Evolutionary conservation across 495 filamentous ascomycete species (phyloP), one percentile per base, ranked within the genome.

Genomic region (Neurospora terricola): DNA sequence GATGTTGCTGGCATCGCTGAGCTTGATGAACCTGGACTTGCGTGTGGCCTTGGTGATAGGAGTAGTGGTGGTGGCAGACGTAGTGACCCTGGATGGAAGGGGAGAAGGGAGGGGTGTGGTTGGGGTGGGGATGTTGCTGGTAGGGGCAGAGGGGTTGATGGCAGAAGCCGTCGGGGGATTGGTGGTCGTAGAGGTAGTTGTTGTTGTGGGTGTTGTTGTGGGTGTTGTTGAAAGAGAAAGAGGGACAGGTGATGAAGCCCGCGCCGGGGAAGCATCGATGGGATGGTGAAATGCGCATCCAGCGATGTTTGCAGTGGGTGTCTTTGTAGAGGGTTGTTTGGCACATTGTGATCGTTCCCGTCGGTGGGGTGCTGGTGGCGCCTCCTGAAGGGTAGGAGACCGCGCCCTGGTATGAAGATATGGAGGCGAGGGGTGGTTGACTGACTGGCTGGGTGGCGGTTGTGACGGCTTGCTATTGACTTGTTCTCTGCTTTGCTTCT

Each of bases 221-320:
- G 43, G 77, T 79, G 73, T 76, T 74, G 72, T 76, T 75, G 40
- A 23, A 48, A 12, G 73, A 73, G 68, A 84, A 81, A 70, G 16
- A 16, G 0, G 73, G 70, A 78, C 83, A 86, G 48, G 69, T 79
- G 68, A 62, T 70, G 75, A 86, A 84, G 40, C 82, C 80, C 59
- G 75, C 74, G 0, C 82, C 82, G 0, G 78, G 78, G 11, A 36
- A 75, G 77, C 84, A 86, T n/a, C n/a, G n/a, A n/a, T 11, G 81
- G 78, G 10, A 37, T 16, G 1, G 72, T 45, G 75, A n/a, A n/a
- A 85, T 78, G 62, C 74, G 69, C 45, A 79, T 77, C 83, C 83
- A 86, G 72, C 77, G 77, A 78, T 83, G 82, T 5, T 72, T 45
- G 78, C 83, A 86, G 75, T 66, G 42, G n/a, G 48, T 72, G 72